Percentiles rank a stretch among this genome's conserved stretches.
These are phyloP conservation scores for Nothophaeocryptopus gaeumannii DNA, from an alignment of 2,329 filamentous ascomycete species.

Conservation along the genomic window DNA sequence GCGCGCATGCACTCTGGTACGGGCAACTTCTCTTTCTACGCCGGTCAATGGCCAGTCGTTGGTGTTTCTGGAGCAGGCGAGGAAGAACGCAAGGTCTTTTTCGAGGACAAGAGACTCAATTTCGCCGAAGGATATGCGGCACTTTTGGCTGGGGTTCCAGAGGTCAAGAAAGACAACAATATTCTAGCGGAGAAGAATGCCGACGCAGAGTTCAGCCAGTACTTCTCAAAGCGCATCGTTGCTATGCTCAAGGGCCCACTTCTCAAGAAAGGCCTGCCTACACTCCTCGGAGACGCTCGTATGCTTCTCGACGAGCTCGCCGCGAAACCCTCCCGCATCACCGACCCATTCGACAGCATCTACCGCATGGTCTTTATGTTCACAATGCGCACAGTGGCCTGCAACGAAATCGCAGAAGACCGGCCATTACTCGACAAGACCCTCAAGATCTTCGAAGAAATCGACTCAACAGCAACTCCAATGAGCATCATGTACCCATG, in stretches of 20 bases:
- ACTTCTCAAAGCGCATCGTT: conserved; percentile 28
- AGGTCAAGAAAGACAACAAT: conserved; percentile 31
- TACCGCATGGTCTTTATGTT: conserved; percentile 55
- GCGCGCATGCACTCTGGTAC: conserved; percentile 33
- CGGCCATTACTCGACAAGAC: conserved; percentile 42
- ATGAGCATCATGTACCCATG: conserved; percentile 53
- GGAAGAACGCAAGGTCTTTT: conserved; percentile 44
- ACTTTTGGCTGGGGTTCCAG: conserved; percentile 28
- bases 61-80: conserved; percentile 43
- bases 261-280: conserved; percentile 37
- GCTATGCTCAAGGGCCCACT: conserved; percentile 29
- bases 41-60: conserved; percentile 47
- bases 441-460: conserved; percentile 46
- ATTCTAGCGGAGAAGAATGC: conserved; percentile 18
- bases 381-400: conserved; percentile 57
- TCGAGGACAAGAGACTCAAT: conserved; percentile 46
- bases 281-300: conserved; percentile 45
- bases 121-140: conserved; percentile 44
- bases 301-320: conserved; percentile 40
- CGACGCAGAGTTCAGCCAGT: conserved; percentile 19
- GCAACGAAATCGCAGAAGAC: conserved; percentile 53
- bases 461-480: conserved; percentile 47
- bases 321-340: conserved; percentile 35
- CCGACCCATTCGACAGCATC: conserved; percentile 55
- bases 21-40: conserved; percentile 51